A percentile compares a stretch with the other conserved stretches of the same genome.
phyloP scores from a whole-genome alignment of 441 rosid species.

The Flueggea neowawraea region DNA sequence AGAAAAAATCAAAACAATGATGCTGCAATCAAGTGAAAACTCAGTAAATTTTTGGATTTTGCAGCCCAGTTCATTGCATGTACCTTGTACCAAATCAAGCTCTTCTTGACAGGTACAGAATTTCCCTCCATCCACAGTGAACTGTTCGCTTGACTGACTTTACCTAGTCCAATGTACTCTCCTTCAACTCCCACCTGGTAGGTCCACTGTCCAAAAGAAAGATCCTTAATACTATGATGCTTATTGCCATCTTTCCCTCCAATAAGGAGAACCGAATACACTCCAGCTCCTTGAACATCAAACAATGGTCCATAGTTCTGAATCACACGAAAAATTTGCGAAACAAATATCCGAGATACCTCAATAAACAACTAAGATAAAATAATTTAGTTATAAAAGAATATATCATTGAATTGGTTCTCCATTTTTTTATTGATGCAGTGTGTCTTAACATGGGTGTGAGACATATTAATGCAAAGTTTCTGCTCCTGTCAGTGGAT shows the following conservation, averaged over 20 bases:
- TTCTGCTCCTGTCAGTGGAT: too few relatives aligned
- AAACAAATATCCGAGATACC: constrained; percentile 2
- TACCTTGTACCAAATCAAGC: constrained; percentile 73
- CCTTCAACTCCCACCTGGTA: constrained; percentile 75
- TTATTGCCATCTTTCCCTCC: constrained; percentile 1
- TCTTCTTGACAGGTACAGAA: constrained; percentile 35
- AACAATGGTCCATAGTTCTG: constrained; percentile 74
- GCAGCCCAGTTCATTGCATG: not conserved
- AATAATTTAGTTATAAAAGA: too few relatives aligned
- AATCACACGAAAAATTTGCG: not conserved
- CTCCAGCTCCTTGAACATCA: constrained; percentile 60
- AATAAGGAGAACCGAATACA: constrained; percentile 28
- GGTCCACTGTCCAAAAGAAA: constrained; percentile 48
- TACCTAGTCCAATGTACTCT: constrained; percentile 51
- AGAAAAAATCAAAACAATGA: not conserved
- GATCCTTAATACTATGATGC: constrained; percentile 22
- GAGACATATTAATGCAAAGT: not conserved
- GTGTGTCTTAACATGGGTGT: too few relatives aligned
- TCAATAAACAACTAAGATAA: too few relatives aligned
- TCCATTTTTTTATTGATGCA: too few relatives aligned
- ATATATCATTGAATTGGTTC: too few relatives aligned
- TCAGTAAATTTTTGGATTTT: too few relatives aligned
- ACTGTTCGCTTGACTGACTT: constrained; percentile 40
- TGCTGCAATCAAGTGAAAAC: too few relatives aligned
- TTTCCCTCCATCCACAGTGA: constrained; percentile 45